Percentiles rank a stretch among this genome's conserved stretches.
Evolutionary conservation across 1,284 basidiomycete genomes (phyloP).

Genomic region (Cryptococcus jaspeensis): DNA sequence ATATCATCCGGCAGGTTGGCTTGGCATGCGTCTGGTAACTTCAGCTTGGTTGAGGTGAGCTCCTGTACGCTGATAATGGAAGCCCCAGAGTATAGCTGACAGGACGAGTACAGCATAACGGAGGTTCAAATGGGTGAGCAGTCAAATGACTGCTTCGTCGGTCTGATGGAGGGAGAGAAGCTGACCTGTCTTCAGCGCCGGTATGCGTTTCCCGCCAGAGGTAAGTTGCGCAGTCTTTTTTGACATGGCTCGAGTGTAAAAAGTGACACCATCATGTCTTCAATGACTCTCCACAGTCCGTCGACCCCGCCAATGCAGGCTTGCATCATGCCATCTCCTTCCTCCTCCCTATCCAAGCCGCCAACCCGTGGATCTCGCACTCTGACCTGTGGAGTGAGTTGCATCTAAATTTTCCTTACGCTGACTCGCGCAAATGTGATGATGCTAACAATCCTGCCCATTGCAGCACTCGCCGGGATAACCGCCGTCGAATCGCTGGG

Average conservation of each 20-base stretch:
- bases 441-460: neutral
- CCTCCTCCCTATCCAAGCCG: constrained; percentile 55
- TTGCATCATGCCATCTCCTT: constrained; percentile 57
- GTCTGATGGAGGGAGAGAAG: neutral
- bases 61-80: neutral
- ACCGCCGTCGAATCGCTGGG: constrained; percentile 56
- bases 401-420: neutral
- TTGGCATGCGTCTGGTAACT: constrained; percentile 57
- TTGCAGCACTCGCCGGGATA: constrained; percentile 51
- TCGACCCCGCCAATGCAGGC: constrained; percentile 52
- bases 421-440: neutral
- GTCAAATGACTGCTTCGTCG: neutral
- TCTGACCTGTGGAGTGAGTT: constrained; percentile 53
- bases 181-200: constrained; percentile 33
- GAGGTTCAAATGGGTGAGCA: constrained; percentile 55
- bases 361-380: constrained; percentile 57
- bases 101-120: constrained; percentile 49
- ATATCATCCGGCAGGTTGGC: constrained; percentile 50
- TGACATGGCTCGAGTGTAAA: neutral
- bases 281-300: constrained; percentile 26
- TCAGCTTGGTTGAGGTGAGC: constrained; percentile 42
- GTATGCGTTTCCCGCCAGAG: constrained; percentile 54
- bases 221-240: too few species aligned
- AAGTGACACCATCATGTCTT: neutral
- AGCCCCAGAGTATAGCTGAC: constrained; percentile 10